Percentiles rank a stretch among this genome's conserved stretches.
Conservation (phyloP, 225 moss, liverwort and hornwort species). For the Sphagnum contortum region DNA sequence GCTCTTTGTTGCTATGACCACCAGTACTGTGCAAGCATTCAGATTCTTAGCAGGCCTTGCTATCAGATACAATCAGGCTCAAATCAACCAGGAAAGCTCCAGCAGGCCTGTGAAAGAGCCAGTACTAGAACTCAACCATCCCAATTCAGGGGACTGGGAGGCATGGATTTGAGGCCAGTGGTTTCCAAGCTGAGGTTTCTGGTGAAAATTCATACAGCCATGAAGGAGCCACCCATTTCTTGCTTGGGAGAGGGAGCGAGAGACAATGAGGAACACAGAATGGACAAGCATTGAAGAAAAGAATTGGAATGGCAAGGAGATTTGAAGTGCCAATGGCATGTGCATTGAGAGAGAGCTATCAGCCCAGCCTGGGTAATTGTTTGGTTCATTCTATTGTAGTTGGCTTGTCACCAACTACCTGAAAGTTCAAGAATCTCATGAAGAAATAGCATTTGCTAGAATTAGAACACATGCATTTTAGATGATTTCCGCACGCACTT, state of each 20-base stretch:
- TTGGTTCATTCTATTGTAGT: too few species aligned
- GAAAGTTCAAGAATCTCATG: too few species aligned
- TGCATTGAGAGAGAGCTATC: conserved; percentile 1
- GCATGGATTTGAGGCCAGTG: neutral
- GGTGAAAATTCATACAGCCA: conserved; percentile 1
- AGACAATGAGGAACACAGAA: neutral
- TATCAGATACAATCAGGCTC: neutral
- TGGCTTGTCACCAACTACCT: too few species aligned
- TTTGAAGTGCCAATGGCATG: conserved; percentile 1
- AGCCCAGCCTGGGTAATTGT: neutral
- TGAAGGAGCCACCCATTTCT: neutral
- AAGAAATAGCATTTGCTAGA: too few species aligned
- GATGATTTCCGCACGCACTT: too few species aligned
- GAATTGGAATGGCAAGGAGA: conserved; percentile 2
- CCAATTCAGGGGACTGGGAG: neutral
- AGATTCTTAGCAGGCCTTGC: neutral
- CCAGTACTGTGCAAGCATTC: neutral
- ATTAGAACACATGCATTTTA: too few species aligned
- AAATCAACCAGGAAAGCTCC: neutral
- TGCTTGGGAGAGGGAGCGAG: neutral
- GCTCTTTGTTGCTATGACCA: neutral
- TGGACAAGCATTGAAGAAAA: neutral
- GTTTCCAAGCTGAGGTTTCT: neutral
- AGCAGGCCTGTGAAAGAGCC: neutral
- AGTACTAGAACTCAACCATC: neutral